These are phyloP conservation scores for Neofusicoccum umdonicola DNA, from an alignment of 2,329 filamentous ascomycete species.

Conservation along the genomic window DNA sequence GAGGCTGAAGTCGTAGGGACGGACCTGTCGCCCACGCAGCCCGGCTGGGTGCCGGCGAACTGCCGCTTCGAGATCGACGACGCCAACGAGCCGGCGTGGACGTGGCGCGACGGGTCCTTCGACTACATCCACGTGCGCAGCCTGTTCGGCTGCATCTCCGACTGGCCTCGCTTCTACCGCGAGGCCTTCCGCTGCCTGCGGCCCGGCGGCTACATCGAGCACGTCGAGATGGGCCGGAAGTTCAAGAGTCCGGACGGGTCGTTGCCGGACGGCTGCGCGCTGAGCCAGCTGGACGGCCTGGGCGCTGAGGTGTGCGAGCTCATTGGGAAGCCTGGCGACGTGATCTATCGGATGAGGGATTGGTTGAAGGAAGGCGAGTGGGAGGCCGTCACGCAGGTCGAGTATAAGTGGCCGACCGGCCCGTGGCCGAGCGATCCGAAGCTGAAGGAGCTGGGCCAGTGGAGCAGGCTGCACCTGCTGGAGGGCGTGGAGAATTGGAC, in stretches of 20 bases:
- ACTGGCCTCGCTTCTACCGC: conserved; percentile 26
- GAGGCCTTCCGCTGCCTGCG: conserved; percentile 24
- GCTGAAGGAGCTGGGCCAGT: conserved; percentile 36
- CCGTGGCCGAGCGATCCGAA: conserved; percentile 30
- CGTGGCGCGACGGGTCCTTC: conserved; percentile 39
- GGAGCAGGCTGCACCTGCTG: conserved; percentile 32
- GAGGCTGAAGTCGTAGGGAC: conserved; percentile 45
- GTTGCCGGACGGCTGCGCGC: conserved; percentile 25
- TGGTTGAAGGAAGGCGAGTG: conserved; percentile 55
- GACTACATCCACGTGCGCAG: conserved; percentile 44
- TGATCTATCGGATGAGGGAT: conserved; percentile 39
- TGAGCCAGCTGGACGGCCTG: conserved; percentile 24
- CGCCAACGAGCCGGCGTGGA: conserved; percentile 26
- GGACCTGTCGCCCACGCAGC: conserved; percentile 44
- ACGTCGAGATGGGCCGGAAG: conserved; percentile 27
- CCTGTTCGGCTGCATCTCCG: conserved; percentile 24
- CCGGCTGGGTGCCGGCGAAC: conserved; percentile 46
- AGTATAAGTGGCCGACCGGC: conserved; percentile 36
- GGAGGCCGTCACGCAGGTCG: conserved; percentile 48
- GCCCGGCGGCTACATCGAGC: conserved; percentile 28
- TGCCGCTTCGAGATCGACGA: conserved; percentile 50
- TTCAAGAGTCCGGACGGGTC: conserved; percentile 26
- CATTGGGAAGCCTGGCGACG: conserved; percentile 34
- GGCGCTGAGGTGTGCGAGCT: conserved; percentile 25
- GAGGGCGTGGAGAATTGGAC: conserved; percentile 39